Evolutionary conservation across 495 filamentous ascomycete species (phyloP), one percentile per base, ranked within the genome.

Genomic region (Barbatosphaeria neglecta): DNA sequence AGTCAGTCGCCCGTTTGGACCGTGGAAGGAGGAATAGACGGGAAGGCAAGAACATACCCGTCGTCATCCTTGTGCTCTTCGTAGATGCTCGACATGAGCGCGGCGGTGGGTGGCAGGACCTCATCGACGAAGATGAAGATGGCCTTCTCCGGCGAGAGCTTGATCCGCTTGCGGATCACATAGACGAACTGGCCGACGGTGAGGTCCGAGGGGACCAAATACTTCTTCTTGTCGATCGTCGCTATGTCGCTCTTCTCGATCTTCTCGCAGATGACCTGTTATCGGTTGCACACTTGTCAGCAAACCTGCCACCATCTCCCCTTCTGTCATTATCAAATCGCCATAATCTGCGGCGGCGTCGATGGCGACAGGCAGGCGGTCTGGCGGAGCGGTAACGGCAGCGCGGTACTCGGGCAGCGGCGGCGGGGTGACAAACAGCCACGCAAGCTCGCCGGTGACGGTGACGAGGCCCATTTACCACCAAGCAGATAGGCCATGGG

Each of bases 101-200:
- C 92, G 39, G 92, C 92, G 3, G 92, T 97, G 0, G 92, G 92
- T 28, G 92, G 92, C 22, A 99, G 79, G 28, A 97, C 90, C 76
- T 96, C 92, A 62, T 97, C 92, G 53, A 99, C 92, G 72, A 97
- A 99, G 78, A 99, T 99, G 78, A 99, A 99, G 75, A 99, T 99
- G 54, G 92, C 92, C 77, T 99, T 99, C 75, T 99, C 92, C 7
- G 92, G 92, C 10, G 89, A 95, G 44, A 99, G 77, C 86, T 99
- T 99, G 75, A 99, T 99, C 55, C 92, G 84, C 77, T 99, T 99
- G 65, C 92, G 88, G 70, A 99, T 99, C 41, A 99, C 92, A 66
- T 99, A 99, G 72, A 99, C 92, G 65, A 99, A 99, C 82, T 99
- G 92, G 56, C 92, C 92, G 35, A 99, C 92, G 46, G 93, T 99